Conservation (phyloP, 176 grass and related monocot genomes). For the Thinopyrum elongatum region DNA sequence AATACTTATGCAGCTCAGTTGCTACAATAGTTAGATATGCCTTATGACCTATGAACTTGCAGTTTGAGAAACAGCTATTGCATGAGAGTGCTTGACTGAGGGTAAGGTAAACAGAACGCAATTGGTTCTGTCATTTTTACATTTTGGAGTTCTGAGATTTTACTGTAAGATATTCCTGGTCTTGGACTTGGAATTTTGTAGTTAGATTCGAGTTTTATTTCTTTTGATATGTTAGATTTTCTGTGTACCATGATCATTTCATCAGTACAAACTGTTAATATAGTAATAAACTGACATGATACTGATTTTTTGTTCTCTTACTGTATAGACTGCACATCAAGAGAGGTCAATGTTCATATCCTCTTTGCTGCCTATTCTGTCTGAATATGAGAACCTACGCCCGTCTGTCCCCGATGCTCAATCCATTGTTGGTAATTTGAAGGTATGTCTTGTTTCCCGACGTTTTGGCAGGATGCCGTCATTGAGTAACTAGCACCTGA, state of each 20-base stretch:
- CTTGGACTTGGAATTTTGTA: neutral
- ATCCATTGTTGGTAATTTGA: conserved; percentile 72
- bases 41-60: neutral
- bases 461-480: neutral
- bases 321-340: conserved; percentile 79
- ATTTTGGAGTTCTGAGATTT: neutral
- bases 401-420: conserved; percentile 76
- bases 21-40: neutral
- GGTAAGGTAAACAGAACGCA: neutral
- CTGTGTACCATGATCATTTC: neutral
- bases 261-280: neutral
- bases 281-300: neutral
- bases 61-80: conserved; percentile 19
- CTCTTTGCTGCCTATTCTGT: conserved; percentile 83
- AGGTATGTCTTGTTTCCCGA: conserved; percentile 47
- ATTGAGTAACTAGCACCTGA: neutral
- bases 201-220: conserved; percentile 8
- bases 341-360: conserved; percentile 90
- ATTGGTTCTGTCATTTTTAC: conserved; percentile 8
- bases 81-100: neutral
- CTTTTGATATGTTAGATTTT: neutral
- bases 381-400: conserved; percentile 71
- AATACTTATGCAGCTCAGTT: neutral
- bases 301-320: conserved; percentile 27
- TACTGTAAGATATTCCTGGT: neutral